phyloP scores from a whole-genome alignment of 73 alveolate species.

The Paramecium sexaurelia region DNA sequence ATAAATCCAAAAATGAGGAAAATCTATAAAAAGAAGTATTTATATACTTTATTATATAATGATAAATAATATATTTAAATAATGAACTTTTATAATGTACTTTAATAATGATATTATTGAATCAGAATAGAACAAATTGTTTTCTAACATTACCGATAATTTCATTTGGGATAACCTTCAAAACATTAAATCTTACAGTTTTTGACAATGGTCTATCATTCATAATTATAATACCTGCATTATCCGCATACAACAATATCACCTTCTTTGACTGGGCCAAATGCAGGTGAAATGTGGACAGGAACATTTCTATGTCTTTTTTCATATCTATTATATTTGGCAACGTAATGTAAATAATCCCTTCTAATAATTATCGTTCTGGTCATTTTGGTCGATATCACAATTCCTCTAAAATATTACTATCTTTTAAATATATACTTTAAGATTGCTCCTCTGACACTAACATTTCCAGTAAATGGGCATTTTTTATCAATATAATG shows the following conservation, averaged over 20 bases:
- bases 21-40: neutral
- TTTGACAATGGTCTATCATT: conserved; percentile 92
- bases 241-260: conserved; percentile 98
- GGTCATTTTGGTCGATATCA: conserved; percentile 97
- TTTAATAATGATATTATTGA: neutral
- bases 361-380: conserved; percentile 98
- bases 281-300: conserved; percentile 91
- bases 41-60: neutral
- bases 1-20: neutral
- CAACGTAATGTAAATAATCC: conserved; percentile 98
- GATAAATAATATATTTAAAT: neutral
- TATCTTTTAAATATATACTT: conserved; percentile 66
- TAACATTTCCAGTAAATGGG: conserved; percentile 97
- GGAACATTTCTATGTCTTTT: conserved; percentile 96
- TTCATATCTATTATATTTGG: conserved; percentile 93
- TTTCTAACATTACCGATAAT: conserved; percentile 94
- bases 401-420: conserved; percentile 85
- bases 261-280: conserved; percentile 94
- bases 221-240: conserved; percentile 80
- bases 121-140: conserved; percentile 86
- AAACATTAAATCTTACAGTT: conserved; percentile 98
- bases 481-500: conserved; percentile 96
- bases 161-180: conserved; percentile 93
- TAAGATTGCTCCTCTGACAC: conserved; percentile 94
- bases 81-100: neutral